phyloP scores from a whole-genome alignment of 805 yeast genomes.

The Candida maesae region DNA sequence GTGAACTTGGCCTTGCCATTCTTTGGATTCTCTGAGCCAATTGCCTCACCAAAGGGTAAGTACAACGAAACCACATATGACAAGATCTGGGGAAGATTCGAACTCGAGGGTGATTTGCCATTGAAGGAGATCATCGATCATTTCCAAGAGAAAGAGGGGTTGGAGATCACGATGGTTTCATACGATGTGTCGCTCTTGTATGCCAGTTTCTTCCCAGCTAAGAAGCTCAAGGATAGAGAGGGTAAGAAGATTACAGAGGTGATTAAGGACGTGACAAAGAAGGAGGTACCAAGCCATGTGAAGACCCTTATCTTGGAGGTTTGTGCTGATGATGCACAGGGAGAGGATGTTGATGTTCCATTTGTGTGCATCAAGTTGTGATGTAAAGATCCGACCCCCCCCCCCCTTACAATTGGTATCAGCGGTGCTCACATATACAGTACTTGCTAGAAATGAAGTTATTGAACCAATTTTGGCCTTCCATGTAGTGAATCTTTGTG shows the following conservation, averaged over 20 bases:
- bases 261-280: constrained; percentile 81
- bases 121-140: constrained; percentile 67
- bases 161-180: constrained; percentile 87
- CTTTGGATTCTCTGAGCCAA: constrained; percentile 95
- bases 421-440: too few species aligned
- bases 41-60: constrained; percentile 76
- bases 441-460: constrained; percentile 1
- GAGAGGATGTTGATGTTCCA: constrained; percentile 96
- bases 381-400: too few species aligned
- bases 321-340: constrained; percentile 87
- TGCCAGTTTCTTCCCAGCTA: constrained; percentile 92
- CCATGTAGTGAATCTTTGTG: too few species aligned
- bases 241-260: constrained; percentile 64
- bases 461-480: too few species aligned
- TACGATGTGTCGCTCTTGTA: constrained; percentile 85
- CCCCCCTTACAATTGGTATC: too few species aligned
- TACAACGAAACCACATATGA: constrained; percentile 80
- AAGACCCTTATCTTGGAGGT: constrained; percentile 82
- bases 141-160: constrained; percentile 78
- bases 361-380: constrained; percentile 63
- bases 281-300: constrained; percentile 69
- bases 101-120: constrained; percentile 71
- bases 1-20: constrained; percentile 91
- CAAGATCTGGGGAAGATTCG: constrained; percentile 94
- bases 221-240: constrained; percentile 78